Conservation (phyloP, 345 rosid genomes). For the Boechera retrofracta region DNA sequence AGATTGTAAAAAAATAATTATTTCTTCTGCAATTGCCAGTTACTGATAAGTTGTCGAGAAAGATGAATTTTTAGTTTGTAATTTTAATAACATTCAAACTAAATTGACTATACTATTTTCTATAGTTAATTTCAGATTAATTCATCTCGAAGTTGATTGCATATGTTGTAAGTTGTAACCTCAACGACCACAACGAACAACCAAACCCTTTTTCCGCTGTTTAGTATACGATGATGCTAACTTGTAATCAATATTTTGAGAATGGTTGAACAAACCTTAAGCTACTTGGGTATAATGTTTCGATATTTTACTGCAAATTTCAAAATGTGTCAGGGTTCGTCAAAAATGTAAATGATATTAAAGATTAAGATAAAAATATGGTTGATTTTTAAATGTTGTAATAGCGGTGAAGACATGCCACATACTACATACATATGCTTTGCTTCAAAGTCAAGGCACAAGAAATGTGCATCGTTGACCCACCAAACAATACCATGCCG, state of each 20-base stretch:
- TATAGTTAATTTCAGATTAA: not conserved
- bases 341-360: not conserved
- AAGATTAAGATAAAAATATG: not conserved
- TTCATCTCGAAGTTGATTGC: not conserved
- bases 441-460: constrained; percentile 45
- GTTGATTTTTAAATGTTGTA: constrained; percentile 8
- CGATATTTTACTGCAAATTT: not conserved
- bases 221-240: not conserved
- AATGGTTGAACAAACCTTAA: constrained; percentile 36
- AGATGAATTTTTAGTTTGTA: not conserved
- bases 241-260: not conserved
- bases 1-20: not conserved
- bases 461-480: constrained; percentile 42
- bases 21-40: not conserved
- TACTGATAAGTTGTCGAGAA: not conserved
- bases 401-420: constrained; percentile 35
- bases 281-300: constrained; percentile 17
- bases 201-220: not conserved
- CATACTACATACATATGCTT: constrained; percentile 21
- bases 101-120: not conserved
- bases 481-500: constrained; percentile 29
- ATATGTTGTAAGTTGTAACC: not conserved
- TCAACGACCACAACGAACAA: constrained; percentile 3
- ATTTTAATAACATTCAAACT: not conserved
- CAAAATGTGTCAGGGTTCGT: not conserved